Conservation (phyloP, 805 yeast species). For the Candida maesae region DNA sequence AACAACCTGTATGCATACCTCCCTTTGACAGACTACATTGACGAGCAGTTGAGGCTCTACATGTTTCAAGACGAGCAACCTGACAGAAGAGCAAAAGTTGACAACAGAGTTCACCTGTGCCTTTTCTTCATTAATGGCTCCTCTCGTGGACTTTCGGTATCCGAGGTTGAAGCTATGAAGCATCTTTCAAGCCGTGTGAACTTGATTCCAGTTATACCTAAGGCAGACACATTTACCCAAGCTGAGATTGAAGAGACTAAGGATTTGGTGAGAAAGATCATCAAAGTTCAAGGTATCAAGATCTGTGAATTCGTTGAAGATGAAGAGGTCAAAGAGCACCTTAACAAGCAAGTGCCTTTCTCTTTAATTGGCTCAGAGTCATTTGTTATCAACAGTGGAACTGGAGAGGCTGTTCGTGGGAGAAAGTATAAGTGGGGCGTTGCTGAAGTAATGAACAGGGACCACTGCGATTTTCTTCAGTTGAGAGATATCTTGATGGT, state of each 20-base stretch:
- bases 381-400: slow-evolving; percentile 30
- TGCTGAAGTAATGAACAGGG: slow-evolving; percentile 74
- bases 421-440: slow-evolving; percentile 83
- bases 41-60: slow-evolving; percentile 66
- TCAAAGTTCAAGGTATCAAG: slow-evolving; percentile 52
- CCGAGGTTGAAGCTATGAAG: slow-evolving; percentile 73
- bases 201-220: slow-evolving; percentile 76
- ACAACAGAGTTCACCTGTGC: slow-evolving; percentile 79
- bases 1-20: slow-evolving; percentile 66
- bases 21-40: slow-evolving; percentile 68
- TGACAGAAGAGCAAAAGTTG: slow-evolving; percentile 46
- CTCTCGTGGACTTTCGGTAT: slow-evolving; percentile 53
- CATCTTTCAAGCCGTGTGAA: slow-evolving; percentile 69
- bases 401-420: slow-evolving; percentile 48
- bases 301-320: slow-evolving; percentile 50
- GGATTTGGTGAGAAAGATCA: slow-evolving; percentile 43
- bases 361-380: slow-evolving; percentile 67
- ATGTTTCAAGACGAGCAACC: slow-evolving; percentile 81
- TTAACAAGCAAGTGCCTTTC: slow-evolving; percentile 54
- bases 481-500: slow-evolving; percentile 64
- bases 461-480: slow-evolving; percentile 71
- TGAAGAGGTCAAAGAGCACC: slow-evolving; percentile 30
- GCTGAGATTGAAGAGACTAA: slow-evolving; percentile 55
- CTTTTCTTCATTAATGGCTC: slow-evolving; percentile 76
- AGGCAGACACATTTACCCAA: slow-evolving; percentile 69